Evolutionary conservation across 345 rosid genomes (phyloP).

Genomic region (Melaleuca quinquenervia): DNA sequence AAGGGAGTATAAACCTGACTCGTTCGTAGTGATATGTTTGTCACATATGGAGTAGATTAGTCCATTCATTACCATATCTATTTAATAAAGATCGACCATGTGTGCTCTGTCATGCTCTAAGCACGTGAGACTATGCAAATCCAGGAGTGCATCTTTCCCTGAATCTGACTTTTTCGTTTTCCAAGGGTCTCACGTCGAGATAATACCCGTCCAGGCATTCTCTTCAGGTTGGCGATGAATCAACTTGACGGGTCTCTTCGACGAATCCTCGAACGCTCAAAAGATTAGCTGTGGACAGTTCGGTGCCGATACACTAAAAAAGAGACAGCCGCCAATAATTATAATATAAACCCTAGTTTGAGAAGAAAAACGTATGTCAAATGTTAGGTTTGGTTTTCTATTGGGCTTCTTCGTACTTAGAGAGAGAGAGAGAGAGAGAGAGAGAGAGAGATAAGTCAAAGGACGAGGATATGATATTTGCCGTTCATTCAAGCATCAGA

Average conservation of each 20-base stretch:
- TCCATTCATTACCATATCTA: background rate
- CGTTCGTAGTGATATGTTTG: no score
- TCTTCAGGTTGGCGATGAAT: background rate
- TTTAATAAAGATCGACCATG: background rate
- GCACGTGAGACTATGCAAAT: background rate
- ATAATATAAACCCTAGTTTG: background rate
- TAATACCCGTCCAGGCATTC: background rate
- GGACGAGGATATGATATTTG: background rate
- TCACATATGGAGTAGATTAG: background rate
- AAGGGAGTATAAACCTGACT: background rate
- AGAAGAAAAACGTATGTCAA: background rate
- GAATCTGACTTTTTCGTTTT: background rate
- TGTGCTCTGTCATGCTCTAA: background rate
- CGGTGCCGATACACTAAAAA: background rate
- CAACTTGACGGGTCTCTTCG: background rate
- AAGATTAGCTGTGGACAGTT: background rate
- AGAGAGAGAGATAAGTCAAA: background rate
- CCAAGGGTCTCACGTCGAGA: background rate
- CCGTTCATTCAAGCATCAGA: background rate
- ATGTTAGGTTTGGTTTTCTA: background rate
- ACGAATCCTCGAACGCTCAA: background rate
- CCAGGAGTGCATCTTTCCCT: background rate
- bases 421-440: fast-evolving
- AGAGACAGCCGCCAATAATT: background rate
- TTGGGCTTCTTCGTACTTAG: background rate